Base-by-base conservation (phyloP, 257 asterid species). In the Salvia hispanica region DNA sequence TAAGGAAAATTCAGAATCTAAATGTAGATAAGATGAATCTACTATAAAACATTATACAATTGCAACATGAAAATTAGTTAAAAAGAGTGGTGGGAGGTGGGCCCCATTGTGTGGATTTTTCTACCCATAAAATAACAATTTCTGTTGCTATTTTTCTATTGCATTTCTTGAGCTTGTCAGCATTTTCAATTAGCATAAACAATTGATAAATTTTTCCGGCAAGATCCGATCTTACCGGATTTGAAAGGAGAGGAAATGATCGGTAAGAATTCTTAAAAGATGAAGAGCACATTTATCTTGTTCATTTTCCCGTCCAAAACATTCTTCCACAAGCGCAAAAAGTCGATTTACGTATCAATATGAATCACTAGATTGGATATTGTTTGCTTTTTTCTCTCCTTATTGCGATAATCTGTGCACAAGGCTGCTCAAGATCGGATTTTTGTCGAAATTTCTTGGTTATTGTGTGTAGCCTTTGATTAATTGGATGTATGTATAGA, bases 281-380 rank as follows among this genome's bases (percentile, higher is more conserved):
- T 87, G 95, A 62, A 79, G 75, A 80, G 75, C 74, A 81, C 79
- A 2, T 78, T 64, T 72, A 64, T 72, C 64, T 72, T 14, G 42
- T 75, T 25, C 79, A 72, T 44, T 64, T 62, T 78, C 54, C 80
- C 75, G 69, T 73, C 87, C 68, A 73, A 74, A 66, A 75, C 70
- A 48, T 77, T 83, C 86, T 76, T 75, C 74, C 90, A 80, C 79
- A 80, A 84, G 77, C 82, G 85, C 66, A 78, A 81, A 74, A 80
- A 82, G 37, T 21, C 44, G 48, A 39, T 59, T 15, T 15, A 25
- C 57, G 25, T 25, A 54, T 59, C 36, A 9, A 33, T 56, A 39
- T 72, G 62, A 58, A 64, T 43, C 67, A 37, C 58, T 71, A 72
- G 66, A 57, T 8, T 31, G 43, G 3, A 42, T 7, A 13, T 40